Percentiles rank a stretch among this genome's conserved stretches.
Evolutionary conservation across 108 stramenopile species (phyloP).

Genomic region (Cyclotella cryptica): DNA sequence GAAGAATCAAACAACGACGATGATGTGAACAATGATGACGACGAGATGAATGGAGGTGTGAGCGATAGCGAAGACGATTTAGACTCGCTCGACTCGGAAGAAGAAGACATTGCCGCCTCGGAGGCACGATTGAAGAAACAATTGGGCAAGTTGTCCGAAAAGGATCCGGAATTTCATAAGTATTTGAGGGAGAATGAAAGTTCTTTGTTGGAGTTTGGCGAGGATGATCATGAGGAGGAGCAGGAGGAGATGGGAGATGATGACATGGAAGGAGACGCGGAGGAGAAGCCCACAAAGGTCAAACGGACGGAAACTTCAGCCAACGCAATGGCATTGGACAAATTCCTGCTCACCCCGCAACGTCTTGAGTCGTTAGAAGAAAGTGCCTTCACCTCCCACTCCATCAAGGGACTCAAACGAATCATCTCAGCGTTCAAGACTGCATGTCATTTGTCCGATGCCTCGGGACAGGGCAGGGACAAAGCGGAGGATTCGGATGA

Average conservation of each 20-base stretch:
- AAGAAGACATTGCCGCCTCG: conserved; percentile 79
- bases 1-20: conserved; percentile 9
- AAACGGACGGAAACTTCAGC: conserved; percentile 4
- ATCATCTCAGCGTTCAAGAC: conserved; percentile 78
- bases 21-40: conserved; percentile 18
- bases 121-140: conserved; percentile 79
- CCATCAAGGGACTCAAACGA: conserved; percentile 79
- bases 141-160: conserved; percentile 74
- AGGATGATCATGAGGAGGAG: conserved; percentile 64
- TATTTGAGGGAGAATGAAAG: conserved; percentile 88
- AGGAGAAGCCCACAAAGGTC: conserved; percentile 30
- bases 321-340: conserved; percentile 11
- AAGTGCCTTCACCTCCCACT: conserved; percentile 75
- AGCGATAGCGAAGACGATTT: conserved; percentile 49
- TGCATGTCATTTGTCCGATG: conserved; percentile 81
- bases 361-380: conserved; percentile 63
- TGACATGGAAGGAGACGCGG: conserved; percentile 47
- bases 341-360: conserved; percentile 56
- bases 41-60: conserved; percentile 23
- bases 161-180: conserved; percentile 92
- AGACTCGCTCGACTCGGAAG: conserved; percentile 67
- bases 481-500: conserved; percentile 34
- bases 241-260: conserved; percentile 38
- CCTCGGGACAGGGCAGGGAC: conserved; percentile 5
- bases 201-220: conserved; percentile 73